Evolutionary conservation across 2,329 filamentous ascomycete species (phyloP).

Genomic region (Aureobasidium sp.): DNA sequence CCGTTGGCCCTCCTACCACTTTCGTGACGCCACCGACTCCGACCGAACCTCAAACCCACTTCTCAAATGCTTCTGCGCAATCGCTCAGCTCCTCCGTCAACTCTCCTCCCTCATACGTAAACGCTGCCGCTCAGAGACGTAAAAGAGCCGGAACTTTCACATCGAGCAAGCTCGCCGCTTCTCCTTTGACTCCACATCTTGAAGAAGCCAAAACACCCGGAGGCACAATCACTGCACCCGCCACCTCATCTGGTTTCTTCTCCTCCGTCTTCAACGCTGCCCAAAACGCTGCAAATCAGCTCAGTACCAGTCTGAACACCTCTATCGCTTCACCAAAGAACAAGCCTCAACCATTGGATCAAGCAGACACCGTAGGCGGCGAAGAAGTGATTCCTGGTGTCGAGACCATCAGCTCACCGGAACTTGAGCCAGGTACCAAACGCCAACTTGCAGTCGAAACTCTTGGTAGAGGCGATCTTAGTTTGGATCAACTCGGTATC

Average conservation of each 20-base stretch:
- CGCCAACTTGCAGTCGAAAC: conserved; percentile 74
- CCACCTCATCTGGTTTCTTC: conserved; percentile 65
- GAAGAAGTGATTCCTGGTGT: conserved; percentile 37
- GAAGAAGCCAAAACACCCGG: conserved; percentile 61
- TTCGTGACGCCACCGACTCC: conserved; percentile 60
- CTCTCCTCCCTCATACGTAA: conserved; percentile 10
- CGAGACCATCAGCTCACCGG: conserved; percentile 18
- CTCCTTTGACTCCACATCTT: conserved; percentile 65
- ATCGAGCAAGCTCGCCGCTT: conserved; percentile 72
- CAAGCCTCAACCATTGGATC: conserved; percentile 30
- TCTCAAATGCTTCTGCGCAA: conserved; percentile 11
- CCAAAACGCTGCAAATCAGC: conserved; percentile 76
- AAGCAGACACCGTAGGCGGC: conserved; percentile 25
- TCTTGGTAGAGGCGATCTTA: conserved; percentile 80
- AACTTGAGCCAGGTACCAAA: conserved; percentile 47
- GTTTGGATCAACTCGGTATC: conserved; percentile 81
- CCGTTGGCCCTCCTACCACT: conserved; percentile 44
- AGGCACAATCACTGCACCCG: conserved; percentile 43
- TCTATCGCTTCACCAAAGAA: conserved; percentile 44
- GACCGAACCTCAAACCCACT: conserved; percentile 11
- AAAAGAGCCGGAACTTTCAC: conserved; percentile 13
- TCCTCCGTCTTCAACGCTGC: conserved; percentile 88
- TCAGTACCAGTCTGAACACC: conserved; percentile 68
- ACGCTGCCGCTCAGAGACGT: conserved; percentile 11
- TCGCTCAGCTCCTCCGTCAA: conserved; percentile 1